Percentiles rank a stretch among this genome's conserved stretches.
Evolutionary conservation across 768 basidiomycete genomes (phyloP).

Genomic region (Pleurotus eryngii): DNA sequence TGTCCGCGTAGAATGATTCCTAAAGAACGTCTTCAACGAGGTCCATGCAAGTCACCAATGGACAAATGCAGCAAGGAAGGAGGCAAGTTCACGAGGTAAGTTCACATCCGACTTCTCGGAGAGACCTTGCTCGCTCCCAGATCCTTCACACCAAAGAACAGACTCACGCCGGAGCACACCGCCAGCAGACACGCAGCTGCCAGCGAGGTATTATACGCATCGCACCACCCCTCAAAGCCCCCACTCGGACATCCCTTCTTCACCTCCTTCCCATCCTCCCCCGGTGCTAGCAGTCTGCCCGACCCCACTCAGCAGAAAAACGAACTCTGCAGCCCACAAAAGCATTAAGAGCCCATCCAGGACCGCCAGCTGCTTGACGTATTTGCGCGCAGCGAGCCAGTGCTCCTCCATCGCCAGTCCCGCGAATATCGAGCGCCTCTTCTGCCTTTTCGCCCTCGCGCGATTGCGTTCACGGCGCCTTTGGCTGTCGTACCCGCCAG

Average conservation of each 20-base stretch:
- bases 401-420: slow-evolving; percentile 62
- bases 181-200: slow-evolving; percentile 59
- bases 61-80: background rate
- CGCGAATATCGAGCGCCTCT: slow-evolving; percentile 49
- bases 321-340: slow-evolving; percentile 57
- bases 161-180: slow-evolving; percentile 50
- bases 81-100: too few relatives aligned
- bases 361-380: slow-evolving; percentile 48
- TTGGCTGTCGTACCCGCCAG: slow-evolving; percentile 29
- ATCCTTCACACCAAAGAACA: slow-evolving; percentile 68
- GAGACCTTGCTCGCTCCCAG: slow-evolving; percentile 56
- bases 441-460: background rate
- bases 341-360: slow-evolving; percentile 46
- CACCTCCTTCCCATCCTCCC: too few relatives aligned
- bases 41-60: background rate
- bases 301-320: slow-evolving; percentile 52
- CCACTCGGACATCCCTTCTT: slow-evolving; percentile 59
- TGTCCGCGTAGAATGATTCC: too few relatives aligned
- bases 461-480: slow-evolving; percentile 31
- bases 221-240: slow-evolving; percentile 65
- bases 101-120: slow-evolving; percentile 53
- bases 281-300: too few relatives aligned
- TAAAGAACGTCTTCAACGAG: background rate
- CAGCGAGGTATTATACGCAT: slow-evolving; percentile 65
- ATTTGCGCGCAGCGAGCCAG: slow-evolving; percentile 55